These are phyloP conservation scores for Letharia columbiana DNA, from an alignment of 495 filamentous ascomycete species.

Conservation along the genomic window DNA sequence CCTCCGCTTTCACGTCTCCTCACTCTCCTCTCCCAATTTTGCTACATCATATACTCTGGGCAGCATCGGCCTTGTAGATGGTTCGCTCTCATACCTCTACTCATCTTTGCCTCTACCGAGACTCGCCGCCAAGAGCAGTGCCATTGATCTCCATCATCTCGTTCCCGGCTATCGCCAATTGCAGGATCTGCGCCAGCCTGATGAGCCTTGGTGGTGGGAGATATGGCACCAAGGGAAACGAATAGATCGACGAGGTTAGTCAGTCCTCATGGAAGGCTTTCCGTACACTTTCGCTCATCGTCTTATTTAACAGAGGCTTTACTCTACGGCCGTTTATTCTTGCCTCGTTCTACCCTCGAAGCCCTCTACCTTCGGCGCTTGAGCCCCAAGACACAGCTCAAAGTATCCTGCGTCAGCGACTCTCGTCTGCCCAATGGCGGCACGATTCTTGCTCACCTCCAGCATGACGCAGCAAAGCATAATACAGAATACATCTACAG, in stretches of 20 bases:
- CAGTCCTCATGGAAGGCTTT: constrained; percentile 5
- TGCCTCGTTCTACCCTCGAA: constrained; percentile 56
- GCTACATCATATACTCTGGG: constrained; percentile 85
- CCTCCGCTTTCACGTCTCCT: constrained; percentile 72
- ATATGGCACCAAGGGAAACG: constrained; percentile 41
- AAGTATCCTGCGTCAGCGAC: constrained; percentile 74
- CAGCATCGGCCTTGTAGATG: constrained; percentile 77
- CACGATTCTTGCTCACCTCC: constrained; percentile 67
- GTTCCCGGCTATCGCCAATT: constrained; percentile 62
- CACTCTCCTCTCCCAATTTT: constrained; percentile 82
- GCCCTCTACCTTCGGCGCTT: constrained; percentile 78
- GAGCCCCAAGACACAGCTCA: constrained; percentile 68
- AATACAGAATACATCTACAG: constrained; percentile 85
- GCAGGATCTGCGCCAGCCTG: constrained; percentile 43
- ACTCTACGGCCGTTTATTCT: constrained; percentile 79
- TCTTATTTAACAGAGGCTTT: constrained; percentile 46
- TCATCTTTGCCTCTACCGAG: constrained; percentile 62
- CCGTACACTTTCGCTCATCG: background rate
- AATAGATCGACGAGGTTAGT: constrained; percentile 30
- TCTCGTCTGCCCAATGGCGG: constrained; percentile 63
- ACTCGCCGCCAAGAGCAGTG: constrained; percentile 46
- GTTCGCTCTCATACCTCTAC: constrained; percentile 85
- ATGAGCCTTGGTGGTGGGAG: constrained; percentile 42
- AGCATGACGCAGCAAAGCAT: constrained; percentile 83
- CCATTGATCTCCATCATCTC: constrained; percentile 55